Evolutionary conservation across 176 grass and related monocot species (phyloP), one percentile per base, ranked within the genome.

Genomic region (Aegilops speltoides): DNA sequence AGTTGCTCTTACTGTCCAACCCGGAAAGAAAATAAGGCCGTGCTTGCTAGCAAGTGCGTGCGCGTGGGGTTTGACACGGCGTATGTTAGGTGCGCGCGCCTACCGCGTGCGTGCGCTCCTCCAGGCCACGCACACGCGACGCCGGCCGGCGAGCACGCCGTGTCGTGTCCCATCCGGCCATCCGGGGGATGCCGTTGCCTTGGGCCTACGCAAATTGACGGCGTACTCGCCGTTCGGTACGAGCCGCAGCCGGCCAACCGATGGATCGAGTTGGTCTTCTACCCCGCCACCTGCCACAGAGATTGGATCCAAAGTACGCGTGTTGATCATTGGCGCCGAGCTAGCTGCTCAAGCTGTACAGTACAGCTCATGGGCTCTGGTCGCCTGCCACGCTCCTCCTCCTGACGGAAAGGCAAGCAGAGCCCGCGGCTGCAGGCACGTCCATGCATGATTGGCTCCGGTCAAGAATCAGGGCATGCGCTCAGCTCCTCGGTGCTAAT

Each of bases 151-250:
- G 38, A 9, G 76, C 46, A 73, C 54, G 68, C 38, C 78, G 67
- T 48, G 45, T 48, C 45, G 45, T 48, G 77, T 38, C 85, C 54
- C 48, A 33, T 86, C 76, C 45, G 64, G 33, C 54, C 48, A 33
- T 86, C 76, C 45, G 64, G 33, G 17, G 38, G 70, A 26, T 74
- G 71, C 71, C 71, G 2, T 74, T 28, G 71, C 23, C 50, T 43
- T 15, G 68, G 57, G 31, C 41, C 69, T 62, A 40, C 10, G 40
- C 34, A 41, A 45, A 75, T 57, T 69, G 87, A 85, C 24, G 77
- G 82, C 67, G 56, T 52, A 84, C 87, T 85, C 19, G 87, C 82
- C 57, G 82, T 34, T 74, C 2, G 87, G 86, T 83, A 46, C 19
- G 61, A 59, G 40, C 75, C 38, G 20, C 22, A 71, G 69, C 36